Conservation (phyloP, 1,284 basidiomycete genomes). For the Cryptococcus sp. region DNA sequence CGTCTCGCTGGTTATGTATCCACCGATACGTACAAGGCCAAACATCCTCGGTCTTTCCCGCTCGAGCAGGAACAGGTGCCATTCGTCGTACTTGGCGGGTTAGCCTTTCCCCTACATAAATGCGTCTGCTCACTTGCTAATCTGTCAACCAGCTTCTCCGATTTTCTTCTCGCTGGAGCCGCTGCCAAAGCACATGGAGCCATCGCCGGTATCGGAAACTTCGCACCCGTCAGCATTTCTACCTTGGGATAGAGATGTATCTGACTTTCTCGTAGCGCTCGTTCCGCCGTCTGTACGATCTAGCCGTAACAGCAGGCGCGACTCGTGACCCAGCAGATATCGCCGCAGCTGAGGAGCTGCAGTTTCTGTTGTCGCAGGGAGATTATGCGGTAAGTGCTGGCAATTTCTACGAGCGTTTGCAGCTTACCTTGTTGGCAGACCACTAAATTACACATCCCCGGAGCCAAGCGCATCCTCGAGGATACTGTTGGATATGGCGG, state of each 20-base stretch:
- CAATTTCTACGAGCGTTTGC: background rate
- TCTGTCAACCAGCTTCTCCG: conserved; percentile 1
- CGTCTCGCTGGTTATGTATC: conserved; percentile 3
- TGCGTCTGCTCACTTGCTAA: too few species aligned
- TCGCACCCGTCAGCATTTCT: conserved; percentile 1
- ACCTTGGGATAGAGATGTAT: too few species aligned
- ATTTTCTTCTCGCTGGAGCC: conserved; percentile 1
- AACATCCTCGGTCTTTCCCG: conserved; percentile 3
- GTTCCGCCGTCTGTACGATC: background rate
- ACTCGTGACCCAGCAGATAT: conserved; percentile 1
- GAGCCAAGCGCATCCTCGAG: conserved; percentile 4
- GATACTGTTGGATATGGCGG: conserved; percentile 6
- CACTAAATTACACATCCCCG: conserved; percentile 6
- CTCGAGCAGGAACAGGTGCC: background rate
- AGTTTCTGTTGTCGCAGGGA: background rate
- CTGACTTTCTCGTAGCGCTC: background rate
- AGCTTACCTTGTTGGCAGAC: background rate
- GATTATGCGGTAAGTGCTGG: conserved; percentile 2
- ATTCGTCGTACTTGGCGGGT: conserved; percentile 7
- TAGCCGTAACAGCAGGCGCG: background rate
- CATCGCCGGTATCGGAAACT: conserved; percentile 9
- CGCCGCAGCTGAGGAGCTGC: conserved; percentile 3
- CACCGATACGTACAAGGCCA: background rate
- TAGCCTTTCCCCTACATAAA: background rate
- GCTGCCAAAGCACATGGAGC: conserved; percentile 8